Conservation (phyloP, 1,284 basidiomycete species). For the Neolentinus lepideus region DNA sequence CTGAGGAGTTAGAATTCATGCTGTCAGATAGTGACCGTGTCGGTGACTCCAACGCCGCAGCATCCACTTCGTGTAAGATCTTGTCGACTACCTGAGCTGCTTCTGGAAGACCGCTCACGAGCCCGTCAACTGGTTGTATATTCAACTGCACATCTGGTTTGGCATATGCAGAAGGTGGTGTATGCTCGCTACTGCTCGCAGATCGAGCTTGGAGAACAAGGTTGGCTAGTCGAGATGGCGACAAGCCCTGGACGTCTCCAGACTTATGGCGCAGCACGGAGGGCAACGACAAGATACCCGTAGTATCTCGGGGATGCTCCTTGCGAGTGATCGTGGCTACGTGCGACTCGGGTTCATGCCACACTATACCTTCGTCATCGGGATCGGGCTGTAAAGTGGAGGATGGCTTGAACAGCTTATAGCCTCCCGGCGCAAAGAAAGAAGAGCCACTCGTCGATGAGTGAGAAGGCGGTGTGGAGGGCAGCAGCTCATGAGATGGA, state of each 20-base stretch:
- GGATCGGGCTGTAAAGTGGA: constrained; percentile 40
- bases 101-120: constrained; percentile 32
- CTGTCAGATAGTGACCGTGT: constrained; percentile 14
- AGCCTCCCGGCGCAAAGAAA: constrained; percentile 36
- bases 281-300: constrained; percentile 47
- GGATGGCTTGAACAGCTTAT: constrained; percentile 38
- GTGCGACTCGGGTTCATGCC: constrained; percentile 55
- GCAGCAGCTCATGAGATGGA: not conserved
- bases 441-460: constrained; percentile 29
- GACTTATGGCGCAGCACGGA: constrained; percentile 42
- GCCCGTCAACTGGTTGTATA: constrained; percentile 42
- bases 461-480: constrained; percentile 13
- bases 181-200: constrained; percentile 9
- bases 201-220: constrained; percentile 7
- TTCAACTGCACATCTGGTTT: constrained; percentile 54
- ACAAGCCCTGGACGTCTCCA: constrained; percentile 8
- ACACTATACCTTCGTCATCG: constrained; percentile 47
- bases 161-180: constrained; percentile 39
- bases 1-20: constrained; percentile 14
- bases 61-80: constrained; percentile 43
- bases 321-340: constrained; percentile 54
- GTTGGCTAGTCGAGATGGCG: constrained; percentile 15
- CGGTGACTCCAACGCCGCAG: constrained; percentile 15
- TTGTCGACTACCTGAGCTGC: constrained; percentile 33
- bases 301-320: constrained; percentile 52